Percentiles rank a stretch among this genome's conserved stretches.
Conservation (phyloP, 805 yeast genomes). For the Nakazawaea holstii region DNA sequence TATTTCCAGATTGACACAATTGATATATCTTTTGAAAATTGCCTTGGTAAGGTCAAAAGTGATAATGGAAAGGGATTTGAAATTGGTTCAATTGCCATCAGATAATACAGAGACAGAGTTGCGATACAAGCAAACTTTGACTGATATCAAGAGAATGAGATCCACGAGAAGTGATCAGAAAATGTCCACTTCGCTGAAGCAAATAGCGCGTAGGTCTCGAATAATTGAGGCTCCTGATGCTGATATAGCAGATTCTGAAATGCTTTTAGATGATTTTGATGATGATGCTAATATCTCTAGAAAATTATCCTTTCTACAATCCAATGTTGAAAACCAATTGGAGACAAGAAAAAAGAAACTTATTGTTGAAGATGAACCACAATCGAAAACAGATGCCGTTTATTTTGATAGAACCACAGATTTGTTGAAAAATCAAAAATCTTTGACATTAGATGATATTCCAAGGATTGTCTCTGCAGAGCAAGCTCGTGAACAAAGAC, state of each 20-base stretch:
- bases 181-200: constrained; percentile 46
- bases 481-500: constrained; percentile 89
- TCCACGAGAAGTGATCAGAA: constrained; percentile 65
- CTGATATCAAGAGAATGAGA: constrained; percentile 71
- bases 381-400: constrained; percentile 25
- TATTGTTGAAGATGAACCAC: constrained; percentile 26
- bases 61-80: constrained; percentile 41
- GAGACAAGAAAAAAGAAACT: background rate
- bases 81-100: background rate
- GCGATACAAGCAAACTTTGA: constrained; percentile 63
- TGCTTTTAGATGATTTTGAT: constrained; percentile 1
- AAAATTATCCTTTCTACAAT: constrained; percentile 7
- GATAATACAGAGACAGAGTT: constrained; percentile 24
- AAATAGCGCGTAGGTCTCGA: constrained; percentile 60
- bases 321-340: constrained; percentile 4
- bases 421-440: constrained; percentile 72
- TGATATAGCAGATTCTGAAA: constrained; percentile 22
- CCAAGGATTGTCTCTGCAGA: constrained; percentile 97
- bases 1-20: constrained; percentile 70
- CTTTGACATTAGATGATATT: constrained; percentile 90
- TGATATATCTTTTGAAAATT: constrained; percentile 71
- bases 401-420: constrained; percentile 60
- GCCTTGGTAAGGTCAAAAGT: constrained; percentile 72
- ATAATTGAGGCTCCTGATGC: constrained; percentile 61
- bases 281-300: constrained; percentile 4